Evolutionary conservation across 148 eudicot genomes (phyloP), one percentile per base, ranked within the genome.

Genomic region (Agrostemma githago): DNA sequence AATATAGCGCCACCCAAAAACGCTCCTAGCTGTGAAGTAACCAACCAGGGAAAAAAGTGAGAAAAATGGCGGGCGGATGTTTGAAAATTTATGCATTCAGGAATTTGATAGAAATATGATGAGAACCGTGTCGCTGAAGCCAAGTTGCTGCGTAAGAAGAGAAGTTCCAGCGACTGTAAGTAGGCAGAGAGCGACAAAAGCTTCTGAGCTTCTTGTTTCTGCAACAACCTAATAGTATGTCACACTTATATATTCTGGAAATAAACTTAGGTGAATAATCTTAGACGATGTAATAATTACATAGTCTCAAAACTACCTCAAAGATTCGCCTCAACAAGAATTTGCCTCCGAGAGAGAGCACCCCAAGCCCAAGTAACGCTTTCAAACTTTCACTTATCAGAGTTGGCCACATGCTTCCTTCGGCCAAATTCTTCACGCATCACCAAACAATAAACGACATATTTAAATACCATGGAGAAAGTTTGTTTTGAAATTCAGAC

Each of bases 131-230:
- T 95, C 98, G 89, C 99, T 95, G 81, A 95, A 95, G 79, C 99
- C 99, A 85, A 95, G 90, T 86, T 87, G 89, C 79, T 95, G 99
- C 5, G 99, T 95, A 54, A 92, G 17, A 70, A 95, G 99, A 74
- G 99, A 92, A 62, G 97, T 95, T 79, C 99, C 97, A 21, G 96
- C 93, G 71, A 95, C 97, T 58, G 97, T 95, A 68, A 95, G 88
- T 19, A 95, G 86, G 85, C 99, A 95, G 54, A 95, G 96, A 41
- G 99, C 99, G 72, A 95, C 91, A 82, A 95, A 95, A 79, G 99
- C 99, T 85, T 95, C 99, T 43, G 97, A 95, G 82, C 99, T 95
- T 85, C 99, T 90, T 39, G 97, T 86, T 85, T 95, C 99, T 79
- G 99, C 97, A 76, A 95, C 91, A 80, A 92, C 90, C 99, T 95